phyloP scores from a whole-genome alignment of 2,329 filamentous ascomycete species.

The Fusarium sp. region DNA sequence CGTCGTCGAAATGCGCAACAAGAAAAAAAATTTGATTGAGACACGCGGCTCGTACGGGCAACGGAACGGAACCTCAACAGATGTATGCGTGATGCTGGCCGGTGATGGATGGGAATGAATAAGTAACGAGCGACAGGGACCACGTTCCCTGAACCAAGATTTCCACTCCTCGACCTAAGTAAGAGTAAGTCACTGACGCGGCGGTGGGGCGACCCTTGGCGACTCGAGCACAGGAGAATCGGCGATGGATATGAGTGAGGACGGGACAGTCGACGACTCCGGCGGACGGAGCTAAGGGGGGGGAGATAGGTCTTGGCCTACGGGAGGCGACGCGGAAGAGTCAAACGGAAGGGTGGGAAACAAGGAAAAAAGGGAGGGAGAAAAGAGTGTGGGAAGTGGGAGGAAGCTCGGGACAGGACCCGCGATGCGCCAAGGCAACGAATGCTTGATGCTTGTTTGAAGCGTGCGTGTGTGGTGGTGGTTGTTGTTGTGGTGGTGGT shows the following conservation, averaged over 20 bases:
- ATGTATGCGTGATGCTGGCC: slow-evolving; percentile 1
- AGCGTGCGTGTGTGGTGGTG: too few relatives aligned
- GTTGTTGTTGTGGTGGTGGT: neutral
- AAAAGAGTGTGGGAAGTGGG: slow-evolving; percentile 1
- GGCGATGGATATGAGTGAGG: slow-evolving; percentile 13
- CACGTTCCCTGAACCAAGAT: slow-evolving; percentile 40
- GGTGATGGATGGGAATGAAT: slow-evolving; percentile 30
- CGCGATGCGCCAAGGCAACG: slow-evolving; percentile 8
- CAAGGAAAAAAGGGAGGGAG: slow-evolving; percentile 7
- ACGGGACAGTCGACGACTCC: slow-evolving; percentile 18
- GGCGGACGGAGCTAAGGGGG: slow-evolving; percentile 8
- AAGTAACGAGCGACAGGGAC: slow-evolving; percentile 44
- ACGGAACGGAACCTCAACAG: neutral
- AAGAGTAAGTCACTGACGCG: slow-evolving; percentile 35
- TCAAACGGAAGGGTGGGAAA: slow-evolving; percentile 4
- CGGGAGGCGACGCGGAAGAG: slow-evolving; percentile 3
- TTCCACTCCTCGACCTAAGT: slow-evolving; percentile 24
- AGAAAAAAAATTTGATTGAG: slow-evolving; percentile 3
- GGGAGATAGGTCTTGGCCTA: slow-evolving; percentile 12
- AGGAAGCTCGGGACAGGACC: slow-evolving; percentile 11
- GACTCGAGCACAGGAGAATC: slow-evolving; percentile 24
- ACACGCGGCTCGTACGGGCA: slow-evolving; percentile 8
- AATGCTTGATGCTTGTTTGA: slow-evolving; percentile 1
- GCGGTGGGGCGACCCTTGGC: slow-evolving; percentile 34
- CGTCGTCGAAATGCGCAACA: slow-evolving; percentile 23